These are phyloP conservation scores for Fusarium oligoseptatum DNA, from an alignment of 2,329 filamentous ascomycete species.

Conservation along the genomic window DNA sequence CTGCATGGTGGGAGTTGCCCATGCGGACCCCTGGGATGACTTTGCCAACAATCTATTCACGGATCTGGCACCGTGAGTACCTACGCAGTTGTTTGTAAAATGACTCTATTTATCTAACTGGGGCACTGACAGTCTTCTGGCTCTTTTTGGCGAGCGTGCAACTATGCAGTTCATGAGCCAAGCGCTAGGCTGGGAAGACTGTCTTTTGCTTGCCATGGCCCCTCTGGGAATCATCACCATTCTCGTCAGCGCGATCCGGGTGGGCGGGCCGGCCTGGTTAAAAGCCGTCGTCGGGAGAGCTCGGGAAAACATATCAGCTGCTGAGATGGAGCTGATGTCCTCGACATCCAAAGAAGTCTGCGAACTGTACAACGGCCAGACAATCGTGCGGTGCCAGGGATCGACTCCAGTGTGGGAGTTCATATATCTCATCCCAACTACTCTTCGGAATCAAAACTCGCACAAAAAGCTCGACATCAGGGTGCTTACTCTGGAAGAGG, in stretches of 20 bases:
- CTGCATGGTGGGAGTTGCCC: neutral
- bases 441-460: accelerated
- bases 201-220: neutral
- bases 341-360: neutral
- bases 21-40: neutral
- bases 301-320: neutral
- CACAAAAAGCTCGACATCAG: neutral
- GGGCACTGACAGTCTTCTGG: accelerated
- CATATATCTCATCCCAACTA: neutral
- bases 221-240: neutral
- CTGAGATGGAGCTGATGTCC: neutral
- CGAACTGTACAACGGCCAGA: neutral
- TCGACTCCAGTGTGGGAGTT: neutral
- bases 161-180: neutral
- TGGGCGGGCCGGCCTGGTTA: neutral
- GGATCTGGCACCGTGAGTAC: neutral
- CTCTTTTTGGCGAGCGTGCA: neutral
- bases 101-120: neutral
- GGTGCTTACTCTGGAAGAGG: accelerated
- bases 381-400: neutral
- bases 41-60: neutral
- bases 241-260: neutral
- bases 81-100: neutral
- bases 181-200: neutral
- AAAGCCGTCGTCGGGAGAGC: neutral